Conservation (phyloP, 768 basidiomycete species). For the Psilocybe tampanensis region DNA sequence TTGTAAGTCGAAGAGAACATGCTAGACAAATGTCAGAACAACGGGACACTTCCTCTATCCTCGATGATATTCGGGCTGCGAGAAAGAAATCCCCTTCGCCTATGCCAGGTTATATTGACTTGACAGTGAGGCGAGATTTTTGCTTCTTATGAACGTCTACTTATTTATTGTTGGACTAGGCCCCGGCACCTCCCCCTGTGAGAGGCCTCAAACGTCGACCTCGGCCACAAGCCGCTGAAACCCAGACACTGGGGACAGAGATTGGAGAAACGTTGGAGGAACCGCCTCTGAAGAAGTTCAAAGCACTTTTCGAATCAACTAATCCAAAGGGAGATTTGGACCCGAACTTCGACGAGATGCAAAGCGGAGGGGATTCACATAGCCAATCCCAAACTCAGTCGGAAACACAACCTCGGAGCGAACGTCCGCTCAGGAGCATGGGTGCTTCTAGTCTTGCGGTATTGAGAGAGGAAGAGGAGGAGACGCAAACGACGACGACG, state of each 20-base stretch:
- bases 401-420: constrained; percentile 15
- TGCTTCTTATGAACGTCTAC: neutral
- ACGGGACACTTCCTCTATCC: constrained; percentile 38
- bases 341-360: constrained; percentile 22
- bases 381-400: constrained; percentile 41
- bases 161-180: constrained; percentile 40
- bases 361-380: constrained; percentile 17
- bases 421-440: constrained; percentile 18
- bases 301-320: constrained; percentile 68
- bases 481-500: constrained; percentile 17
- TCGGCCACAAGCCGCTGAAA: neutral
- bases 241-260: neutral
- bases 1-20: neutral
- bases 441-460: constrained; percentile 28
- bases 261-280: constrained; percentile 41
- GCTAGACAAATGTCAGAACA: neutral
- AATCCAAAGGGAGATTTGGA: constrained; percentile 38
- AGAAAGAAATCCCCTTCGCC: constrained; percentile 20
- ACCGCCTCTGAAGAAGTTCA: constrained; percentile 71
- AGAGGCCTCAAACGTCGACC: constrained; percentile 57
- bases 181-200: constrained; percentile 39
- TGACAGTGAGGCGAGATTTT: neutral
- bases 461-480: constrained; percentile 63
- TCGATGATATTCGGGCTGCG: constrained; percentile 31
- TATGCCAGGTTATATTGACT: constrained; percentile 19